Evolutionary conservation across 1,284 basidiomycete genomes (phyloP).

Genomic region (Meripilus lineatus): DNA sequence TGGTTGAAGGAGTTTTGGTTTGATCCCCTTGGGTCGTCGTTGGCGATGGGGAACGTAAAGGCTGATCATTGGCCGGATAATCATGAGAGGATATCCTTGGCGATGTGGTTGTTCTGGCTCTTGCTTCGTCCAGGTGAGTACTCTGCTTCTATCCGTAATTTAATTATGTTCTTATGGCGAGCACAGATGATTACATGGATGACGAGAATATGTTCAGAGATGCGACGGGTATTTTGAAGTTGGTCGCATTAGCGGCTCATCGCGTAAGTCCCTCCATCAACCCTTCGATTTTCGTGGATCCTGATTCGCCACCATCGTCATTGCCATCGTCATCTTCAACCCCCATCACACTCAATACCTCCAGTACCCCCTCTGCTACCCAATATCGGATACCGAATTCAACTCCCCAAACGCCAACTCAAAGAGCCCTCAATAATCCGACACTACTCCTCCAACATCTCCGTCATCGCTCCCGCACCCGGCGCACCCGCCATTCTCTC

Average conservation of each 20-base stretch:
- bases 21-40: constrained; percentile 29
- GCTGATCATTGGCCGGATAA: constrained; percentile 30
- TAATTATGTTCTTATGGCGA: constrained; percentile 7
- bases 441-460: constrained; percentile 39
- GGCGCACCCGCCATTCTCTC: constrained; percentile 67
- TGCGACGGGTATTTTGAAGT: constrained; percentile 47
- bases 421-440: constrained; percentile 19
- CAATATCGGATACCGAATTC: constrained; percentile 56
- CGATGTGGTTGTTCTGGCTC: constrained; percentile 43
- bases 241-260: constrained; percentile 63
- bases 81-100: constrained; percentile 29
- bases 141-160: not conserved
- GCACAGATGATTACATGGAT: constrained; percentile 43
- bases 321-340: no score
- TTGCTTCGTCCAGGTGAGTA: constrained; percentile 53
- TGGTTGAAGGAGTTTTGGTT: constrained; percentile 37
- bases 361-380: constrained; percentile 56
- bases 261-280: constrained; percentile 38
- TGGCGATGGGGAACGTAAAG: constrained; percentile 23
- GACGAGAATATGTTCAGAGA: constrained; percentile 37
- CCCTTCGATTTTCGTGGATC: not conserved
- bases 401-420: constrained; percentile 28
- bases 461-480: constrained; percentile 50
- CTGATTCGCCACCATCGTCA: no score
- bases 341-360: no score